Base-by-base conservation (phyloP, 495 filamentous ascomycete species). In the Aspergillus saccharolyticus region DNA sequence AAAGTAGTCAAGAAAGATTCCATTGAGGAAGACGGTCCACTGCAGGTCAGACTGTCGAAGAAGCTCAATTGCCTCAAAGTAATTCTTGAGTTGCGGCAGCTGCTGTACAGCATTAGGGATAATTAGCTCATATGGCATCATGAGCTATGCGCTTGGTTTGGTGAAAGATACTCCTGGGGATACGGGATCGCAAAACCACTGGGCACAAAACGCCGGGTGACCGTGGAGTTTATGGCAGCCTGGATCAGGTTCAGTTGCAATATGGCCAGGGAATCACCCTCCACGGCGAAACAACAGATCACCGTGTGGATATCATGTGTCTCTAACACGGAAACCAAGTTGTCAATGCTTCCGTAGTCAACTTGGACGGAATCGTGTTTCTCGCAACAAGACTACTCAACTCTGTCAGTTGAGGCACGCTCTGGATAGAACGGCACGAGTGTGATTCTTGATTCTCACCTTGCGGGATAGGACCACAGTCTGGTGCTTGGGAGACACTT, bases 1-100 rank as follows among this genome's bases (percentile, higher is more conserved):
- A 39, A 55, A 79, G 61, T 75, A 78, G 63, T 80, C 75, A 30
- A 77, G 62, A 52, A 79, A 77, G 62, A 65, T 71, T 7, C 75
- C 76, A 44, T 66, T 74, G 49, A 61, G 48, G 59, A 78, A 68
- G n/a, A 61, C 44, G 15, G 78, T 79, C 50, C 56, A 74, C 57
- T 79, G 72, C 7, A 80, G 70, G 42, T 61, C 46, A 14, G 66
- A 44, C 2, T 17, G 21, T 9, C 46, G 28, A 6, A 72, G 58
- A 12, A 51, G 63, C 1, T 63, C 45, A 6, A 60, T 25, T 22
- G 63, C 57, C 1, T 61, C 53, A 50, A 59, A 42, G 30, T 65
- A 62, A 44, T 58, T 57, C 33, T 58, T 55, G 21, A 63, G 48
- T 55, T 54, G 59, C 1, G 57, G 56, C 14, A 55, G 49, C 24